Evolutionary conservation across 73 alveolate genomes (phyloP).

Genomic region (Strombidium stylifer): DNA sequence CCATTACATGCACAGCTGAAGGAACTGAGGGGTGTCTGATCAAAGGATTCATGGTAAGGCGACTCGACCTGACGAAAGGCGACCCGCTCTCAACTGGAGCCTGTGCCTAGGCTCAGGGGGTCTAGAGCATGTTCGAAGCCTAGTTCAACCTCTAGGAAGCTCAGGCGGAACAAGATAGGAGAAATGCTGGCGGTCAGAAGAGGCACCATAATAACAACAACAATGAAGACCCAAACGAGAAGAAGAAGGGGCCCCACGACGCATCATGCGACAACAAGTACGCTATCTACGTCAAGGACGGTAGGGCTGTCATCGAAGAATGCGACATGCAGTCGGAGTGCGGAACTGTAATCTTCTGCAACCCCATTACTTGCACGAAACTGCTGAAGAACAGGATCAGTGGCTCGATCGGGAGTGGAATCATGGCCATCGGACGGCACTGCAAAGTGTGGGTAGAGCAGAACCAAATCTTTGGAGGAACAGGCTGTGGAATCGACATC

Average conservation of each 20-base stretch:
- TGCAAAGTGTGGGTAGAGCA: constrained; percentile 9
- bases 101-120: neutral
- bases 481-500: constrained; percentile 34
- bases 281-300: constrained; percentile 35
- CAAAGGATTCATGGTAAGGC: constrained; percentile 20
- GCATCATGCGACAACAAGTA: constrained; percentile 5
- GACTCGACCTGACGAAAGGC: constrained; percentile 8
- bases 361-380: constrained; percentile 27
- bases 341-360: constrained; percentile 36
- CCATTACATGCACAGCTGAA: constrained; percentile 12
- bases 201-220: constrained; percentile 4
- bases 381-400: constrained; percentile 1
- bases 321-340: constrained; percentile 30
- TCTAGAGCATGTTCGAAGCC: neutral
- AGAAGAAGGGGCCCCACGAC: neutral
- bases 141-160: neutral
- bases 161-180: neutral
- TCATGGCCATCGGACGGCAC: constrained; percentile 18
- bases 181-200: neutral
- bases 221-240: neutral
- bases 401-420: constrained; percentile 26
- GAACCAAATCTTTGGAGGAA: constrained; percentile 14
- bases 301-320: constrained; percentile 25
- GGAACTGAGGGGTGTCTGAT: constrained; percentile 29
- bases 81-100: constrained; percentile 26